Evolutionary conservation across 75 land plant genomes (phyloP), one percentile per base, ranked within the genome.

Genomic region (Isoetes taiwanensis): DNA sequence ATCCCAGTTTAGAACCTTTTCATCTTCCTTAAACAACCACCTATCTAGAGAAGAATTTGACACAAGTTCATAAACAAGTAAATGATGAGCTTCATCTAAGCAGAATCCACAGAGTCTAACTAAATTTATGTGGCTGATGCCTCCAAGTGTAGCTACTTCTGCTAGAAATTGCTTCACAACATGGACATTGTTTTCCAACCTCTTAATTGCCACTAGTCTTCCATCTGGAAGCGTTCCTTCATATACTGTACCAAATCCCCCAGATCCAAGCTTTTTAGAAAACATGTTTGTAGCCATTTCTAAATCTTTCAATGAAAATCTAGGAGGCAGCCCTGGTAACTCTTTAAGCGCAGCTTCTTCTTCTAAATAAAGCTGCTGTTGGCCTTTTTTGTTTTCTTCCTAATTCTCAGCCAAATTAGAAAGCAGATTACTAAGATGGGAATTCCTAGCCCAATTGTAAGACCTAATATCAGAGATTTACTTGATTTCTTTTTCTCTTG

Each of bases 181-280:
- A n/a, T n/a, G n/a, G n/a, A n/a, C n/a, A n/a, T n/a, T n/a, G n/a
- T n/a, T n/a, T n/a, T n/a, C n/a, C n/a, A n/a, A n/a, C n/a, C n/a
- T n/a, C n/a, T 83, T 83, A 31, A 83, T 76, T 56, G 86, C 86
- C 14, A 80, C 84, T 10, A 58, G 42, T 34, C 69, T 71, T 4
- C 85, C 88, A 48, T 72, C 74, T 41, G 68, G 37, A 54, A 84
- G 85, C 53, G 78, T 71, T 41, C 88, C 88, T 50, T 68, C 70
- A 62, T 77, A 84, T 24, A 84, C 85, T 41, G 85, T 71, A 43
- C 88, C 88, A 66, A 84, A 84, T 55, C 85, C 72, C 20, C 85
- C 88, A 6, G 71, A 62, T 14, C 88, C 88, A 42, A 81, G 60
- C 2, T 62, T 59, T 20, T 81, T 76, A 56, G 75, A 81, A 33